These are phyloP conservation scores for Radiomyces spectabilis DNA, from an alignment of 192 early-diverging fungal species.

Conservation along the genomic window DNA sequence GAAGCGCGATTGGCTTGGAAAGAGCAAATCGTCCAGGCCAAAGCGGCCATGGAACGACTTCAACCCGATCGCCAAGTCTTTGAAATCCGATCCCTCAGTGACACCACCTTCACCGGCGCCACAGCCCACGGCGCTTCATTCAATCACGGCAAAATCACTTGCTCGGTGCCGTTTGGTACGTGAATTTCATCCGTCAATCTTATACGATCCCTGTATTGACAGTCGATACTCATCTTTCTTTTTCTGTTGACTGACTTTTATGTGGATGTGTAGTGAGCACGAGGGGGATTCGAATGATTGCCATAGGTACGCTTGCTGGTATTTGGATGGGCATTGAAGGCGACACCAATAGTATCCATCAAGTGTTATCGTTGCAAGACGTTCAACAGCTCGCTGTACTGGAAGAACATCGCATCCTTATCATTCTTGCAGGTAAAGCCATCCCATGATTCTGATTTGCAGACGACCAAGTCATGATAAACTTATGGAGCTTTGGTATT, in stretches of 20 bases:
- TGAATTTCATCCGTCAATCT: constrained; percentile 17
- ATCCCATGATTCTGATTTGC: too few relatives aligned
- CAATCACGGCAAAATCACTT: constrained; percentile 44
- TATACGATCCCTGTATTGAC: constrained; percentile 12
- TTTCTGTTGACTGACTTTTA: neutral
- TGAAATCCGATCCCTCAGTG: constrained; percentile 44
- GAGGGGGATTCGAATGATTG: constrained; percentile 51
- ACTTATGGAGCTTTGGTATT: constrained; percentile 42
- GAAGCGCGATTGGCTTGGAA: constrained; percentile 75
- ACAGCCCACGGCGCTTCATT: constrained; percentile 25
- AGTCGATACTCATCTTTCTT: neutral
- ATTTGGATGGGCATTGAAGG: constrained; percentile 70
- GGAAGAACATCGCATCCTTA: constrained; percentile 66
- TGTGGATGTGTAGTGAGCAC: constrained; percentile 13
- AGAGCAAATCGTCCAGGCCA: constrained; percentile 65
- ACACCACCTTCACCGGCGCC: constrained; percentile 32
- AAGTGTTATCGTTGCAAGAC: constrained; percentile 38
- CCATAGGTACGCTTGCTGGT: constrained; percentile 81
- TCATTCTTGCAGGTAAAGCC: constrained; percentile 81
- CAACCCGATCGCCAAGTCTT: constrained; percentile 30
- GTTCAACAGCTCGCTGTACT: constrained; percentile 79
- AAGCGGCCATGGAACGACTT: constrained; percentile 21
- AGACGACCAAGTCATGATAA: too few relatives aligned
- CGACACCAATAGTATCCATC: constrained; percentile 32
- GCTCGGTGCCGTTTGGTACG: constrained; percentile 43